phyloP scores from a whole-genome alignment of 768 basidiomycete genomes.

The Podaxis sp. region DNA sequence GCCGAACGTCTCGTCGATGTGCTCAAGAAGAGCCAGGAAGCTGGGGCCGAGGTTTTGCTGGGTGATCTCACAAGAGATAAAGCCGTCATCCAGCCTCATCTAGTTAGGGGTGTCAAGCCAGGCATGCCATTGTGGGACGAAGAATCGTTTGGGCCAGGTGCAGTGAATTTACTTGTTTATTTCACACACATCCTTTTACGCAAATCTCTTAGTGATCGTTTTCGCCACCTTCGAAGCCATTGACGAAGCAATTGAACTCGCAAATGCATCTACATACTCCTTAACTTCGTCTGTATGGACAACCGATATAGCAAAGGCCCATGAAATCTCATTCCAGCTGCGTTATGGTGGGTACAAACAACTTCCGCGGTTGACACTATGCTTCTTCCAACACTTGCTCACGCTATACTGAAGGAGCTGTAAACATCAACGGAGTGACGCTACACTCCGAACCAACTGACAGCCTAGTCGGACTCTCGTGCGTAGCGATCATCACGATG shows the following conservation, averaged over 20 bases:
- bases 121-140: conserved; percentile 53
- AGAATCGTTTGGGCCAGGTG: conserved; percentile 65
- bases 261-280: conserved; percentile 53
- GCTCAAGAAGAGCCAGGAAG: conserved; percentile 40
- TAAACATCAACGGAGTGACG: conserved; percentile 55
- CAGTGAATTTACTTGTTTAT: not conserved
- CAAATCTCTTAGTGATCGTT: conserved; percentile 34
- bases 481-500: conserved; percentile 17
- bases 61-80: conserved; percentile 41
- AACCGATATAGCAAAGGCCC: conserved; percentile 37
- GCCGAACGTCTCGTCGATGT: conserved; percentile 44
- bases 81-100: conserved; percentile 49
- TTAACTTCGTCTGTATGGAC: conserved; percentile 55
- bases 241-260: conserved; percentile 54
- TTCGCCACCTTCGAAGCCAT: conserved; percentile 44
- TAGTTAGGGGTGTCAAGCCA: conserved; percentile 44
- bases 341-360: conserved; percentile 36
- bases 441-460: conserved; percentile 41
- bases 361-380: not conserved
- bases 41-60: conserved; percentile 44
- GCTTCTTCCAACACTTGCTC: not conserved
- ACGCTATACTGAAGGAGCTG: conserved; percentile 34
- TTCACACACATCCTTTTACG: not conserved
- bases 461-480: conserved; percentile 46
- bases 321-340: conserved; percentile 45